Conservation (phyloP, 257 asterid genomes). For the Nyctanthes arbortristis region DNA sequence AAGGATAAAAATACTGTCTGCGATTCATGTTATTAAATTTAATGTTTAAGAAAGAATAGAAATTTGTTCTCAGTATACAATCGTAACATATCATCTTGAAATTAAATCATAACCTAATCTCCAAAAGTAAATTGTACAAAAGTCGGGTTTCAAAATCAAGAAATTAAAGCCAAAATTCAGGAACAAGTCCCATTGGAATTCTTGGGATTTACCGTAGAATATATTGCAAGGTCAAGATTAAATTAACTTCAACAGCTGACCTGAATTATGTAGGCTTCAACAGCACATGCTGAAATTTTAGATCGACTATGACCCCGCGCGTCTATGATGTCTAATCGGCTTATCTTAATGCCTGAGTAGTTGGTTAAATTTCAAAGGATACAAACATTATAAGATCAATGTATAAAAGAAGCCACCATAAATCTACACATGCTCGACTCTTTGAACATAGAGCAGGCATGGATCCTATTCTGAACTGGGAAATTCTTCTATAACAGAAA, state of each 20-base stretch:
- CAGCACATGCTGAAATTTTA: conserved; percentile 76
- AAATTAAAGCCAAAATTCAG: too few relatives aligned
- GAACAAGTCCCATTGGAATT: too few relatives aligned
- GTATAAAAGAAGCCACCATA: neutral
- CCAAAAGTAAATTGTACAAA: too few relatives aligned
- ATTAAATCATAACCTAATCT: too few relatives aligned
- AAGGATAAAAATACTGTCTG: too few relatives aligned
- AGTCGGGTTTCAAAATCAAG: too few relatives aligned
- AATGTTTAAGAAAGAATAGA: too few relatives aligned
- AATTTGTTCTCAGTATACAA: too few relatives aligned
- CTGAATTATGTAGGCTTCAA: conserved; percentile 96
- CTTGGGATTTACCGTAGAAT: too few relatives aligned
- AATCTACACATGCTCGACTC: neutral
- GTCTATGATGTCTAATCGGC: conserved; percentile 64
- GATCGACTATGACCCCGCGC: conserved; percentile 71
- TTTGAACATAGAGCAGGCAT: neutral
- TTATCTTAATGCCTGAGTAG: conserved; percentile 78
- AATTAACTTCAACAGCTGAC: conserved; percentile 29
- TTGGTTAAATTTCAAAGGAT: conserved; percentile 3
- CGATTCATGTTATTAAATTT: too few relatives aligned
- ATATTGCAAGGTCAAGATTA: too few relatives aligned
- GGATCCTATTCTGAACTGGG: neutral
- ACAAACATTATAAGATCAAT: conserved; percentile 14
- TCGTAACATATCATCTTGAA: too few relatives aligned
- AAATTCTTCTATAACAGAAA: neutral